Conservation (phyloP, 495 filamentous ascomycete genomes). For the Chaetomium cochliodes region DNA sequence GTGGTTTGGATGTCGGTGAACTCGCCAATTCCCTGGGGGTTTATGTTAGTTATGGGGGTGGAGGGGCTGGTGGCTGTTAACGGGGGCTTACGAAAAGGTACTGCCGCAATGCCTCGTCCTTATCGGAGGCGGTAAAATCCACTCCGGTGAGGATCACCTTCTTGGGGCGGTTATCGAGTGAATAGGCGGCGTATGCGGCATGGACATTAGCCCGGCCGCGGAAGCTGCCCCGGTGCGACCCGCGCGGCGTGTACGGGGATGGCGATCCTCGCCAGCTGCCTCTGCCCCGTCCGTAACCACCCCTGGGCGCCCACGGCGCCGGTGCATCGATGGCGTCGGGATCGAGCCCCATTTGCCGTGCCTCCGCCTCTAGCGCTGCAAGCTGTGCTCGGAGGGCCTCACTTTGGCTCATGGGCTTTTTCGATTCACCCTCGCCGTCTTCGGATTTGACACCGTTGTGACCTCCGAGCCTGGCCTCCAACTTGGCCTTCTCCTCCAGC, state of each 20-base stretch:
- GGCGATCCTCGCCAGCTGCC: constrained; percentile 40
- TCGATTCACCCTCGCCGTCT: constrained; percentile 24
- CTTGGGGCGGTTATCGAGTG: constrained; percentile 84
- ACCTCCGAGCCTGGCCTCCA: constrained; percentile 53
- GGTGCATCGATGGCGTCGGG: constrained; percentile 46
- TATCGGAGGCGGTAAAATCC: constrained; percentile 61
- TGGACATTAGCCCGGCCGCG: constrained; percentile 59
- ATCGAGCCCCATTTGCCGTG: constrained; percentile 75
- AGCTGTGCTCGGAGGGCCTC: constrained; percentile 73
- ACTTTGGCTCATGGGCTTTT: constrained; percentile 40
- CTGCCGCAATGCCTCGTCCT: constrained; percentile 81
- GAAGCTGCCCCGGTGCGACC: constrained; percentile 50
- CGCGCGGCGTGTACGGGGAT: constrained; percentile 43
- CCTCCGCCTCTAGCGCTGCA: constrained; percentile 81
- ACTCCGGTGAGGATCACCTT: constrained; percentile 70
- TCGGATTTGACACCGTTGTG: constrained; percentile 44
- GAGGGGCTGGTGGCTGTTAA: background rate
- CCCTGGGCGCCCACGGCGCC: constrained; percentile 35
- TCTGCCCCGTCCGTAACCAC: constrained; percentile 48
- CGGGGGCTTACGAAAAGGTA: constrained; percentile 71
- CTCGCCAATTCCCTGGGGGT: constrained; percentile 71
- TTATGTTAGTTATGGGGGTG: constrained; percentile 28
- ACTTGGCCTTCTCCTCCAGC: constrained; percentile 69
- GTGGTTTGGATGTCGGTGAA: constrained; percentile 72
- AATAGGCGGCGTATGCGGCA: constrained; percentile 63